These are phyloP conservation scores for Flaveria trinervia DNA, from an alignment of 129 eudicot species.

Conservation along the genomic window DNA sequence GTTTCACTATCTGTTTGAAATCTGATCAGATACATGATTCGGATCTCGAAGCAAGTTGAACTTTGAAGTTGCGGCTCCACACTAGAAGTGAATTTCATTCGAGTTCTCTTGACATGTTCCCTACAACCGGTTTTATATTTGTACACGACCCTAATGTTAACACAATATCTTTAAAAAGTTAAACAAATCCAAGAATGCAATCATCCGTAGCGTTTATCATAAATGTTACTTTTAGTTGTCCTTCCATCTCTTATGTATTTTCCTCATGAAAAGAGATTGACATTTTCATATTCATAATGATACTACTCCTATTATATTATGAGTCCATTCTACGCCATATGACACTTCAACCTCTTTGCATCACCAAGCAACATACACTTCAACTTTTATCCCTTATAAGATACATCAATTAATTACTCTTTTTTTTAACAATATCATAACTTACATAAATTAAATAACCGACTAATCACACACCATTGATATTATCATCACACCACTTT, in stretches of 20 bases:
- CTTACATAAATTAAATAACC: not conserved
- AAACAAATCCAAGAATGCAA: too few species aligned
- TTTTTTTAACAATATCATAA: not conserved
- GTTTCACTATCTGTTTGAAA: too few species aligned
- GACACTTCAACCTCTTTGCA: conserved; percentile 38
- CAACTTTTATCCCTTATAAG: not conserved
- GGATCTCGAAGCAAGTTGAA: too few species aligned
- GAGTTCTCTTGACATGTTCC: too few species aligned
- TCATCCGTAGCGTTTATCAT: not conserved
- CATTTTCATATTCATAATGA: not conserved
- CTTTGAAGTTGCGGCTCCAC: too few species aligned
- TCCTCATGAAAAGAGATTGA: not conserved
- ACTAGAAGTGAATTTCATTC: too few species aligned
- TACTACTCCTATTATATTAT: conserved; percentile 9
- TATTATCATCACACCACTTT: too few species aligned
- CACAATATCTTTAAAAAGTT: too few species aligned
- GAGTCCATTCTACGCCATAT: conserved; percentile 44
- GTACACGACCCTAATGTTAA: too few species aligned
- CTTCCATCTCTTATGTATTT: not conserved
- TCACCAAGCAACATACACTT: conserved; percentile 36
- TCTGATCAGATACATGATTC: too few species aligned
- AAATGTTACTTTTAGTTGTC: not conserved
- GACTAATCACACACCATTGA: too few species aligned
- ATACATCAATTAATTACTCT: not conserved
- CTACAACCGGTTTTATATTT: too few species aligned